Evolutionary conservation across 345 rosid genomes (phyloP).

Genomic region (Anacardium occidentale): DNA sequence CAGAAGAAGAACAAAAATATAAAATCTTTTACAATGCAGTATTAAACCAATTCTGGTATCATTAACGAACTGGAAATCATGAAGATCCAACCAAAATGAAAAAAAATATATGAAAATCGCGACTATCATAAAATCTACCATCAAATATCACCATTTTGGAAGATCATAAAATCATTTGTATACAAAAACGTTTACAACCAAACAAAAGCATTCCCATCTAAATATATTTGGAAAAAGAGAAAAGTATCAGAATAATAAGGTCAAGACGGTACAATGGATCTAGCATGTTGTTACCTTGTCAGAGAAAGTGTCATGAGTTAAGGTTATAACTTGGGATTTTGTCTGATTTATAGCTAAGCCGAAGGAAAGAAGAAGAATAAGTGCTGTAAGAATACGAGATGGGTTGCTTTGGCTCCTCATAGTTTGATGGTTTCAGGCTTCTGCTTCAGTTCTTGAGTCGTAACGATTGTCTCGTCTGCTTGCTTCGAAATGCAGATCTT

Average conservation of each 20-base stretch:
- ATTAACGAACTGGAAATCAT: neutral
- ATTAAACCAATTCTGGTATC: neutral
- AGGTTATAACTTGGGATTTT: conserved; percentile 75
- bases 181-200: neutral
- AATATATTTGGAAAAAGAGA: neutral
- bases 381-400: conserved; percentile 17
- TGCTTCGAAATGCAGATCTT: neutral
- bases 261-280: neutral
- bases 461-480: neutral
- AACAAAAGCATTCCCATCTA: neutral
- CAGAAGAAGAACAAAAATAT: neutral
- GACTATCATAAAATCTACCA: neutral
- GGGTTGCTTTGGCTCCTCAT: conserved; percentile 23
- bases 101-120: no score
- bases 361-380: conserved; percentile 39
- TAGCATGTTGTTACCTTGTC: conserved; percentile 65
- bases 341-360: conserved; percentile 18
- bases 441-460: no score
- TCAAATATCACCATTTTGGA: neutral
- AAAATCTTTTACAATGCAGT: neutral
- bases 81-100: no score
- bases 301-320: conserved; percentile 84
- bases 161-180: no score
- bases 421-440: neutral
- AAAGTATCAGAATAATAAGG: neutral